Percentiles rank a stretch among this genome's conserved stretches.
These are phyloP conservation scores for Flaveria floridana DNA, from an alignment of 140 eudicot species.

Conservation along the genomic window DNA sequence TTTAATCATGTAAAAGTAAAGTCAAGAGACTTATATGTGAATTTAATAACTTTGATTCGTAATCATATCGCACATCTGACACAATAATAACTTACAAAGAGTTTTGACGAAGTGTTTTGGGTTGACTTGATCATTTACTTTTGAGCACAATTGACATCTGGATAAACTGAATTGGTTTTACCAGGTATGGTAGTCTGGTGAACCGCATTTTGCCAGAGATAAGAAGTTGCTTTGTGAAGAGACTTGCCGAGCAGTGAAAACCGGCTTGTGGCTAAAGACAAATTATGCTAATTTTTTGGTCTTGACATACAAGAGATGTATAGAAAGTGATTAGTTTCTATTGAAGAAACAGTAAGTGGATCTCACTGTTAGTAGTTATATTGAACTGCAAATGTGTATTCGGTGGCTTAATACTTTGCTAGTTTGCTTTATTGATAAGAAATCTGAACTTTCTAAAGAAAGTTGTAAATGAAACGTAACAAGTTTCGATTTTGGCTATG, in stretches of 20 bases:
- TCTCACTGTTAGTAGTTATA: background rate
- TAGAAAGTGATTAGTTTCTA: slow-evolving; percentile 33
- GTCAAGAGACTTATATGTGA: background rate
- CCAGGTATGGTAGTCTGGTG: slow-evolving; percentile 39
- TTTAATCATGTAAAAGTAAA: background rate
- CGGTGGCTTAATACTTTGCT: background rate
- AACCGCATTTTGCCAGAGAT: slow-evolving; percentile 53
- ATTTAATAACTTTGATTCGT: background rate
- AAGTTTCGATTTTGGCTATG: background rate
- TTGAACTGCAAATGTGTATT: background rate
- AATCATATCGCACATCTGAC: too few relatives aligned
- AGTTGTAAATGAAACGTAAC: background rate
- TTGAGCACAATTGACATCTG: background rate
- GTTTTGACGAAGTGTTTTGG: background rate
- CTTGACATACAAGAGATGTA: slow-evolving; percentile 37
- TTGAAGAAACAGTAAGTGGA: slow-evolving; percentile 20
- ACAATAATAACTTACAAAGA: background rate
- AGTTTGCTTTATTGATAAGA: background rate
- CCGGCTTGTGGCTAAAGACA: slow-evolving; percentile 25
- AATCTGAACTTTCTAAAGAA: background rate
- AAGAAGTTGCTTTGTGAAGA: slow-evolving; percentile 47
- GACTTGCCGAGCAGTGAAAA: slow-evolving; percentile 39
- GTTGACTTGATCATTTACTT: background rate
- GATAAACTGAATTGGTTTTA: slow-evolving; percentile 10
- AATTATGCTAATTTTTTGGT: slow-evolving; percentile 35